Evolutionary conservation across 2,329 filamentous ascomycete species (phyloP).

Genomic region (Esteya vermicola): DNA sequence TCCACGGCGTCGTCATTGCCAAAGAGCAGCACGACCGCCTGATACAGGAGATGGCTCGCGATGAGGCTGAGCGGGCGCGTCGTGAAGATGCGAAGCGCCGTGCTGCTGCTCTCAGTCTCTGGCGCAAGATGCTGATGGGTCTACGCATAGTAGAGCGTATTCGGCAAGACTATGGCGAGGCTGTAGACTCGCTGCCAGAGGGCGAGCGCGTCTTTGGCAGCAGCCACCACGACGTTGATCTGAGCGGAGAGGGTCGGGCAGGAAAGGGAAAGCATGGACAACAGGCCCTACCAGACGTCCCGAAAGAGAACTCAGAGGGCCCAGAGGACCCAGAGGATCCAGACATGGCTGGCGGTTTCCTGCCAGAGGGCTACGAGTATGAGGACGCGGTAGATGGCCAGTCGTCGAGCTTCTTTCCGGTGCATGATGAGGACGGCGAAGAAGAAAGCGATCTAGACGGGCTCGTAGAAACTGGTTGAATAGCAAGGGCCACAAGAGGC

Average conservation of each 20-base stretch:
- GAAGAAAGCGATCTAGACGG: conserved; percentile 8
- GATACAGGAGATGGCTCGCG: conserved; percentile 64
- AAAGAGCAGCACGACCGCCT: conserved; percentile 62
- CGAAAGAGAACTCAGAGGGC: neutral
- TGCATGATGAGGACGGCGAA: conserved; percentile 22
- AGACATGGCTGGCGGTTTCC: conserved; percentile 47
- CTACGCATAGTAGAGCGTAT: conserved; percentile 70
- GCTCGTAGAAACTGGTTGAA: neutral
- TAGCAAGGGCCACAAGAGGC: neutral
- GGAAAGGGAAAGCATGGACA: conserved; percentile 10
- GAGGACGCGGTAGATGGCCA: conserved; percentile 11
- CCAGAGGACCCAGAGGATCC: no score
- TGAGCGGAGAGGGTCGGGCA: conserved; percentile 14
- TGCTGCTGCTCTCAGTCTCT: conserved; percentile 57
- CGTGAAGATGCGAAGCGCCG: conserved; percentile 77
- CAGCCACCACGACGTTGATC: conserved; percentile 16
- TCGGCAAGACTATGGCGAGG: conserved; percentile 58
- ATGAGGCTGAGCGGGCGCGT: conserved; percentile 58
- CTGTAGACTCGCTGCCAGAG: no score
- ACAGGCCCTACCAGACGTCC: no score
- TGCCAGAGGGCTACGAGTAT: conserved; percentile 39
- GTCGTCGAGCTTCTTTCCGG: conserved; percentile 34
- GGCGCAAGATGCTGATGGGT: conserved; percentile 80
- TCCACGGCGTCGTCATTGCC: conserved; percentile 80
- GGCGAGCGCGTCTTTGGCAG: conserved; percentile 35